Base-by-base conservation (phyloP, 2,329 filamentous ascomycete species). In the Monosporascus sp. region DNA sequence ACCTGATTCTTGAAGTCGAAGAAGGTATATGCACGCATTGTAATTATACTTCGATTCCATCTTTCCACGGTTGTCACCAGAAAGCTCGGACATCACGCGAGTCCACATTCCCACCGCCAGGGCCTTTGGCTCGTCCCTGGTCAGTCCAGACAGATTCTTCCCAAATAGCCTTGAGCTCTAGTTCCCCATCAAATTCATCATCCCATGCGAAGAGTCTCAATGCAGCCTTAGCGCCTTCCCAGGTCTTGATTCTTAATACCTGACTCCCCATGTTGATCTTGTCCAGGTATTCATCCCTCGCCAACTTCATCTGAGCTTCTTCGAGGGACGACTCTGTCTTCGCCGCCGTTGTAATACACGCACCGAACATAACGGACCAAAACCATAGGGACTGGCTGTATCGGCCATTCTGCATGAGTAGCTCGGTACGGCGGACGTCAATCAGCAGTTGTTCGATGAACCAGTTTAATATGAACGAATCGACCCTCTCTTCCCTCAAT, bases 321-420 rank as follows among this genome's bases (percentile, higher is more conserved):
- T 74, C 72, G 15, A 66, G 59, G 3, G 60, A 56, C 41, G 69
- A 72, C 46, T 62, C 64, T 22, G 69, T 63, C 51, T 66, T 67
- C 15, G 69, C 72, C n/a, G 70, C 64, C 49, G 64, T 65, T 42
- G 72, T 72, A 45, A 71, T 69, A 37, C 72, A 73, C 9, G 73
- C 73, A 42, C 73, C 73, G 53, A 76, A 74, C 63, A 76, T 68
- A 45, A 74, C 70, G 22, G 72, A 73, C 71, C 74, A 76, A 36
- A 76, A 69, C 73, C 74, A 76, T 31, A 75, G 62, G 48, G 71
- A 68, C 53, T 68, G 70, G 51, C 68, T 73, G 63, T 74, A 75
- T 18, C 66, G 63, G n/a, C 70, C 74, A 51, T 67, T 66, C 49
- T 68, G 65, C 62, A 76, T 71, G 41, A 67, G 65, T 27, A 60